These are phyloP conservation scores for Trichoderma sp. DNA, from an alignment of 2,329 filamentous ascomycete genomes.

Conservation along the genomic window DNA sequence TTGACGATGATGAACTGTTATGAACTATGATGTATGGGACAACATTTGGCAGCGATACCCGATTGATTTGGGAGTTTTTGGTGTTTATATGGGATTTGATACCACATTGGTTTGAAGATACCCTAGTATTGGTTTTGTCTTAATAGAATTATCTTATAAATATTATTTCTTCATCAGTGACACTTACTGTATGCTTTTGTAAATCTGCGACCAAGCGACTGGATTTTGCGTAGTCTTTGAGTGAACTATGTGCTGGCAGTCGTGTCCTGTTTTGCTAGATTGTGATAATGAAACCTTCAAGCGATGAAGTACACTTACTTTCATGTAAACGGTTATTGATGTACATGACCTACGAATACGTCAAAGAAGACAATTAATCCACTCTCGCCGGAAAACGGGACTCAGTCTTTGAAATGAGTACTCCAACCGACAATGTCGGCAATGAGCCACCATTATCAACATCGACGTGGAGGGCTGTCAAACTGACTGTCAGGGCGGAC, in stretches of 20 bases:
- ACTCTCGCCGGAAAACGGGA: too few species aligned
- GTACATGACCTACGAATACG: not conserved
- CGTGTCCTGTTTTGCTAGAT: not conserved
- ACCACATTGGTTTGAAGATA: not conserved
- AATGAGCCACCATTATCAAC: too few species aligned
- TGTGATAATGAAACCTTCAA: not conserved
- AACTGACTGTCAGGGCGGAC: too few species aligned
- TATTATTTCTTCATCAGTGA: not conserved
- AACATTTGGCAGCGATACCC: not conserved
- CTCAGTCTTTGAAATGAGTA: too few species aligned
- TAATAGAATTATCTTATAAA: not conserved
- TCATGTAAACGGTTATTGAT: not conserved
- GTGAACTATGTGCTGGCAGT: too few species aligned
- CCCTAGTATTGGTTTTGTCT: not conserved
- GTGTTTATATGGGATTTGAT: not conserved
- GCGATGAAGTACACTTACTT: not conserved
- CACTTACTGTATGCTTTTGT: not conserved
- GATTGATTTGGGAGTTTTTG: not conserved
- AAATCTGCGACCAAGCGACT: not conserved
- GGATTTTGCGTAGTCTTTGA: not conserved
- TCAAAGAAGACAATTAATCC: not conserved
- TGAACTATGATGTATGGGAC: not conserved
- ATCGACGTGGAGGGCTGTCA: too few species aligned
- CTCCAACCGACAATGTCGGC: too few species aligned
- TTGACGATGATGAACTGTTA: not conserved